Evolutionary conservation across 2,329 filamentous ascomycete genomes (phyloP).

Genomic region (Cladosporium sp.): DNA sequence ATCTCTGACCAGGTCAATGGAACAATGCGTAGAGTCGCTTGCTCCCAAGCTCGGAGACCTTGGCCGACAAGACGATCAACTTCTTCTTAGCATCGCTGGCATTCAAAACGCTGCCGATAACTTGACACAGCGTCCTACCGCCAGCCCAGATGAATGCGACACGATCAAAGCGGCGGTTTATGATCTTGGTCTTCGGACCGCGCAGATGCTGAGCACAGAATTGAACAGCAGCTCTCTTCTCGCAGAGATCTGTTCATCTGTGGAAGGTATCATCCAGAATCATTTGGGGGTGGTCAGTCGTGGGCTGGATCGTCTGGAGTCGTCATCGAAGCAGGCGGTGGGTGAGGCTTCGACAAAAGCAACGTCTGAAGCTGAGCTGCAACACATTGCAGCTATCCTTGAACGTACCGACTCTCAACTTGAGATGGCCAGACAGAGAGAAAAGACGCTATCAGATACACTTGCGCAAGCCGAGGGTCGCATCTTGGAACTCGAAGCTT

Average conservation of each 20-base stretch:
- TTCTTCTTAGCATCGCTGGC: not conserved
- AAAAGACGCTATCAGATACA: not conserved
- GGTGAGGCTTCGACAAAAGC: not conserved
- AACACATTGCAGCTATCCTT: not conserved
- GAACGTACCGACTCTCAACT: not conserved
- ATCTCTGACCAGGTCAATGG: not conserved
- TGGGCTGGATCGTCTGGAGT: not conserved
- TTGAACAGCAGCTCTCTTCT: not conserved
- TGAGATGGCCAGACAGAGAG: not conserved
- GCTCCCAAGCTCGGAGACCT: not conserved
- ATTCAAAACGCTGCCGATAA: not conserved
- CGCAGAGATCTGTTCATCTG: not conserved
- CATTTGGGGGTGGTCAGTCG: not conserved
- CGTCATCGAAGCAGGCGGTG: not conserved
- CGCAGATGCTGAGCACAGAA: not conserved
- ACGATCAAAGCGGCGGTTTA: not conserved
- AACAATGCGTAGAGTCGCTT: not conserved
- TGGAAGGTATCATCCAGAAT: not conserved
- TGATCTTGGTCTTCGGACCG: not conserved
- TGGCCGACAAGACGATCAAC: not conserved
- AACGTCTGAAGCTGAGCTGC: not conserved
- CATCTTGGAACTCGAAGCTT: not conserved
- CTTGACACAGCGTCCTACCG: not conserved
- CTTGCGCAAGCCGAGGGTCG: not conserved
- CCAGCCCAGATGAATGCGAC: not conserved